Evolutionary conservation across 1,139 yeast genomes (phyloP), one percentile per base, ranked within the genome.

Genomic region (Kodamaea sp.): DNA sequence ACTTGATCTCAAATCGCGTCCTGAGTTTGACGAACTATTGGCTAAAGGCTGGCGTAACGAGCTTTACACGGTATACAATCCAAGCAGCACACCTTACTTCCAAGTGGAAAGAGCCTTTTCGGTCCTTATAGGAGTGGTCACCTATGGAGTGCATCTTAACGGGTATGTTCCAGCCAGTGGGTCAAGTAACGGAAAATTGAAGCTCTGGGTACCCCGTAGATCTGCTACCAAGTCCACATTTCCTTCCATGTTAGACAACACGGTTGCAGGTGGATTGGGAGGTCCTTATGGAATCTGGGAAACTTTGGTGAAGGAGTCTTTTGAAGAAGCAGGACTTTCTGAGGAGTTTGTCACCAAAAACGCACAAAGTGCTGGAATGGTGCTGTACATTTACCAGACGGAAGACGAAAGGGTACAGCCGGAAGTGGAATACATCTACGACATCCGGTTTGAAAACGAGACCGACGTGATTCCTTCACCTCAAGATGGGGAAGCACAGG

Each of bases 221-320:
- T 75, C 97, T 0, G 55, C 66, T 10, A 71, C 79, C 1, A 92
- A 92, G 54, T 83, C 85, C 12, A 92, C 97, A 0, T 89, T 79
- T 62, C 97, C 98, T 0, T 84, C 87, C 0, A 83, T 79, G 86
- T 71, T 89, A 28, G 98, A 92, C 57, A 92, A 90, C 54, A 87
- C 95, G 1, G 87, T 92, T 5, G 98, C 96, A 0, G 98, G 98
- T 1, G 98, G 98, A 0, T 55, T 92, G 14, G 96, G 96, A 0
- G 72, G 82, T 53, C 96, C 96, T 0, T 67, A 78, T 46, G 89
- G 92, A 0, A 63, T 83, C 2, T 65, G 69, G 53, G 95, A 87
- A 31, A 90, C 97, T 0, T 79, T 82, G 3, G 48, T 86, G 14
- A 92, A 92, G 54, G 98, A 92, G 55, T 81, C 95, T 48, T 71